These are phyloP conservation scores for Kappamyces sp. DNA, from an alignment of 192 early-diverging fungal species.

Conservation along the genomic window DNA sequence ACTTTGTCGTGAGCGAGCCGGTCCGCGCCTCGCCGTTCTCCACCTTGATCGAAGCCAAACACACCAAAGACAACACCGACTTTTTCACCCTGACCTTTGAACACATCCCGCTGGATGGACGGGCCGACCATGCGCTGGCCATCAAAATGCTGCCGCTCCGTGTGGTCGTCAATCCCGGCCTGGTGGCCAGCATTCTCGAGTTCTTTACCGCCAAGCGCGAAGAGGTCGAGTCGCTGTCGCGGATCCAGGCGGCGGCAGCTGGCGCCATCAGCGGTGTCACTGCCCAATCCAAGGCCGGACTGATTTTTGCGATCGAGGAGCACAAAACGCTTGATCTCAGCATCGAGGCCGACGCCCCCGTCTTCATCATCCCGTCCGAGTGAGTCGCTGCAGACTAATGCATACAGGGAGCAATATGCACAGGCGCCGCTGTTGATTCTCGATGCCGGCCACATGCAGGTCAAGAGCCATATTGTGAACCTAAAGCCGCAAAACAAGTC, in stretches of 20 bases:
- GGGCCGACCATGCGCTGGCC: conserved; percentile 78
- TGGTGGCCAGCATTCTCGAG: conserved; percentile 64
- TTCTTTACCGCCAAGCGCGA: conserved; percentile 80
- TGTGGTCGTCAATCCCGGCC: conserved; percentile 78
- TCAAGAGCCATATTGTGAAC: conserved; percentile 77
- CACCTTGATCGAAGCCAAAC: conserved; percentile 34
- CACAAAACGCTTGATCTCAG: conserved; percentile 86
- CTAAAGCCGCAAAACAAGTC: conserved; percentile 60
- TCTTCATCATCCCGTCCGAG: conserved; percentile 77
- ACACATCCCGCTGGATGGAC: conserved; percentile 80
- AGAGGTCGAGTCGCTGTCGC: conserved; percentile 57
- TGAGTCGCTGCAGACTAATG: conserved; percentile 18
- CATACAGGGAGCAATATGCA: conserved; percentile 43
- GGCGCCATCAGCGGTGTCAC: conserved; percentile 81
- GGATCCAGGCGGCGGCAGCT: conserved; percentile 57
- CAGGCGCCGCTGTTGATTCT: conserved; percentile 70
- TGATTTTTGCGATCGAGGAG: conserved; percentile 78
- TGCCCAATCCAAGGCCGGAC: conserved; percentile 78
- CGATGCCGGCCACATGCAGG: conserved; percentile 86
- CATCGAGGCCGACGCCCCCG: conserved; percentile 95
- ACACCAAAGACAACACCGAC: conserved; percentile 15
- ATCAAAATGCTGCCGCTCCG: conserved; percentile 85
- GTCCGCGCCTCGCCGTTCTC: conserved; percentile 23
- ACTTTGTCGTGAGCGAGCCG: background rate
- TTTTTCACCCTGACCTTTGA: conserved; percentile 79